Evolutionary conservation across 1,284 basidiomycete genomes (phyloP), one percentile per base, ranked within the genome.

Genomic region (Stygiomarasmius scandens): DNA sequence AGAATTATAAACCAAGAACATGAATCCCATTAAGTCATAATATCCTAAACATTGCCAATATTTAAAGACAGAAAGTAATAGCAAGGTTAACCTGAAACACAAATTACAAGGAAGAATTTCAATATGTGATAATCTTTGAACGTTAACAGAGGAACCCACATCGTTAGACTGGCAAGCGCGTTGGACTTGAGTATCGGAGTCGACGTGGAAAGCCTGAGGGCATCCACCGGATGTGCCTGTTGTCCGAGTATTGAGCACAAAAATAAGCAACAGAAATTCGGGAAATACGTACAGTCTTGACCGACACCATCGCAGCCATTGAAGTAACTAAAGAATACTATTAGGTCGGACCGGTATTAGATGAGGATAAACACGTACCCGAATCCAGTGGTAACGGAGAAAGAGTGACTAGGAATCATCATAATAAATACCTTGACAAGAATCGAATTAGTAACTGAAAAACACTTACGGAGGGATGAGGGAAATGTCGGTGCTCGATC

Each of bases 401-500:
- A 58, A 5, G 57, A 19, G n/a, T 58, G 57, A 5, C 57, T 58
- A 29, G 2, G 16, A 29, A 16, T 23, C 14, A 49, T 20, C 22
- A 47, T 11, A 5, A 46, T 27, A 24, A 54, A 14, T 47, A 27
- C 9, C 6, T 24, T 32, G 47, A 23, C 5, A 27, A 11, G 6
- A 32, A 32, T 12, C 6, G 12, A 32, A 12, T 32, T 6, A 12
- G 19, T 16, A 27, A 22, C 10, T 16, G 11, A 20, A 23, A 12
- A 8, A 29, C 12, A 32, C 45, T 44, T n/a, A 51, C 48, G 49
- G 47, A n/a, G 45, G 47, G 20, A 64, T 53, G 52, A 65, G 60
- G 5, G 60, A 57, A 53, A 60, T 60, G 23, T 63, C 59, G 16
- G 62, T 56, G 45, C 49, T 59, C 16, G 61, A 59, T 3, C 53